phyloP scores from a whole-genome alignment of 1,284 basidiomycete species.

The Heterobasidion occidentale region DNA sequence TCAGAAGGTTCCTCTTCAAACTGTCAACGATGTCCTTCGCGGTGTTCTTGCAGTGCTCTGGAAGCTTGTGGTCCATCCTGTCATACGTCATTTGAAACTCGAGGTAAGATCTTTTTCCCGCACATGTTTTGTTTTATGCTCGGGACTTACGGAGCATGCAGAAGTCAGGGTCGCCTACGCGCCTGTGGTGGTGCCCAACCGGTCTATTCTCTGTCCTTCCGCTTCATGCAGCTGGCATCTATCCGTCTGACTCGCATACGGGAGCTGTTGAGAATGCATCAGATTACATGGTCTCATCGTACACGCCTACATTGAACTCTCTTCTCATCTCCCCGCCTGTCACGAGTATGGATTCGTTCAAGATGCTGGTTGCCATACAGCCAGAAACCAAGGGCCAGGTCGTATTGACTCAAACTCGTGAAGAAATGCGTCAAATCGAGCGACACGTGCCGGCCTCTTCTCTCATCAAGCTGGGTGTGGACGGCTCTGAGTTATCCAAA shows the following conservation, averaged over 20 bases:
- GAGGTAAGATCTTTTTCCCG: neutral
- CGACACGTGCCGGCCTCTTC: neutral
- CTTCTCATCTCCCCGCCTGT: neutral
- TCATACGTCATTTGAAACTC: neutral
- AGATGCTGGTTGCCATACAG: neutral
- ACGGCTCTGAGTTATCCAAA: neutral
- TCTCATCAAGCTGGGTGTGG: neutral
- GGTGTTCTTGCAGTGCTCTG: neutral
- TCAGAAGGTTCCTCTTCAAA: neutral
- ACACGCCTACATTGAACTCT: slow-evolving; percentile 10
- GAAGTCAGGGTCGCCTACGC: slow-evolving; percentile 6
- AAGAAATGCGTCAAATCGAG: neutral
- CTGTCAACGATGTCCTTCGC: neutral
- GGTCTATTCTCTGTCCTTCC: slow-evolving; percentile 14
- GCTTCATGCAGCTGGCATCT: slow-evolving; percentile 18
- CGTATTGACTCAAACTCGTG: neutral
- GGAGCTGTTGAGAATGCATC: slow-evolving; percentile 1
- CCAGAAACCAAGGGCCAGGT: neutral
- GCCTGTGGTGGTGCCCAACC: slow-evolving; percentile 12
- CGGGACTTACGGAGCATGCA: neutral
- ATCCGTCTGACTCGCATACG: neutral
- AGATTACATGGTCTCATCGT: slow-evolving; percentile 17
- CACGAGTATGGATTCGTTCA: neutral
- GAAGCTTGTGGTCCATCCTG: neutral
- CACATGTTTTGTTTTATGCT: neutral